phyloP scores from a whole-genome alignment of 768 basidiomycete genomes.

The Russula olivacea region DNA sequence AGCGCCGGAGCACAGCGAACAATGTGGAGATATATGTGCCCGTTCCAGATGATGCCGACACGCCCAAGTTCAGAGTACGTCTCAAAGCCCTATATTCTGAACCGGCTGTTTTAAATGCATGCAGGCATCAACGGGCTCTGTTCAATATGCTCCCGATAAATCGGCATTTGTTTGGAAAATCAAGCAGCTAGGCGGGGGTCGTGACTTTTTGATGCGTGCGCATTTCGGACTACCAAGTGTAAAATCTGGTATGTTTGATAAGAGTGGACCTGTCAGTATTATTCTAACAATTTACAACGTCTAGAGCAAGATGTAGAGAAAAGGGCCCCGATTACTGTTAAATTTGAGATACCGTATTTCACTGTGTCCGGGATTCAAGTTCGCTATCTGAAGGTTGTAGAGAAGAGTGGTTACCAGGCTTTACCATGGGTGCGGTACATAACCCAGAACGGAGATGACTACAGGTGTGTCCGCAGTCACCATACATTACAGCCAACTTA shows the following conservation, averaged over 20 bases:
- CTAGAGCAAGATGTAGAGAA: slow-evolving; percentile 75
- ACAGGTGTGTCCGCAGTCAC: slow-evolving; percentile 51
- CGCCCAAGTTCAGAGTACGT: slow-evolving; percentile 89
- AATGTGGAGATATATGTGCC: slow-evolving; percentile 98
- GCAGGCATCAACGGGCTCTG: slow-evolving; percentile 90
- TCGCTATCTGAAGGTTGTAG: slow-evolving; percentile 95
- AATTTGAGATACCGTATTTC: slow-evolving; percentile 98
- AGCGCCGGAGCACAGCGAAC: slow-evolving; percentile 92
- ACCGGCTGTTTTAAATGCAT: neutral
- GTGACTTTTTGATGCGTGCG: slow-evolving; percentile 96
- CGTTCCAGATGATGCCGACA: slow-evolving; percentile 98
- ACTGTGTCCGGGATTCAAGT: slow-evolving; percentile 98
- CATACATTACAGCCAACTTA: neutral
- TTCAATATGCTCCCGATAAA: slow-evolving; percentile 97
- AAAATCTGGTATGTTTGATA: slow-evolving; percentile 59
- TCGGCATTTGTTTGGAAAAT: slow-evolving; percentile 99
- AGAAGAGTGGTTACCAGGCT: slow-evolving; percentile 97
- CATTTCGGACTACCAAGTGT: slow-evolving; percentile 97
- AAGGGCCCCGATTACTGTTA: slow-evolving; percentile 92
- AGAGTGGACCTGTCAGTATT: too few species aligned
- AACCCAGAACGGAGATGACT: slow-evolving; percentile 87
- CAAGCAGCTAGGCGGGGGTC: slow-evolving; percentile 91
- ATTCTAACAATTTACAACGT: neutral
- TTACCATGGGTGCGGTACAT: slow-evolving; percentile 95
- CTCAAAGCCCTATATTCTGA: neutral